Evolutionary conservation across 768 basidiomycete genomes (phyloP).

Genomic region (Amanita polypyramis): DNA sequence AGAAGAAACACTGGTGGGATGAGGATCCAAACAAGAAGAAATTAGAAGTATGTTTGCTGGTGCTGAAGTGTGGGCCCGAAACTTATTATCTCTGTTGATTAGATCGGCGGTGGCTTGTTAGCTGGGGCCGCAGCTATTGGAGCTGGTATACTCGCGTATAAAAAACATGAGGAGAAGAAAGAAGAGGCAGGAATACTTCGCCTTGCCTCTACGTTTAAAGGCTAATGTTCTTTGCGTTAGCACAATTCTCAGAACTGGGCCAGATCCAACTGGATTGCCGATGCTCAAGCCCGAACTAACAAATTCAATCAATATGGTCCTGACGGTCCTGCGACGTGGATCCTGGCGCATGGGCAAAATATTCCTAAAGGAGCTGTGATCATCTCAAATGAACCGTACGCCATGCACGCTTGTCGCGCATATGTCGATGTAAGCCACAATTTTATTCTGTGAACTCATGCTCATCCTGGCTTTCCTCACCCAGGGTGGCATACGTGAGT

Average conservation of each 20-base stretch:
- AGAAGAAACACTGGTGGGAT: conserved; percentile 46
- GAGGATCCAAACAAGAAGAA: conserved; percentile 45
- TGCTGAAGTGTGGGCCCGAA: not conserved
- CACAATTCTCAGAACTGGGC: conserved; percentile 42
- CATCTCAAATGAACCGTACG: conserved; percentile 43
- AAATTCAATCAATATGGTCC: conserved; percentile 34
- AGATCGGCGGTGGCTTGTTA: conserved; percentile 59
- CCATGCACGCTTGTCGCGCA: conserved; percentile 48
- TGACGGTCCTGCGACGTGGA: conserved; percentile 46
- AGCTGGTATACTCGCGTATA: conserved; percentile 40
- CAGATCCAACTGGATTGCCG: conserved; percentile 40
- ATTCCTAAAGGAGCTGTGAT: conserved; percentile 50
- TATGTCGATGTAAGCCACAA: conserved; percentile 39
- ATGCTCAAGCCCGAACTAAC: conserved; percentile 43
- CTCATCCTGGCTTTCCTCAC: conserved; percentile 3
- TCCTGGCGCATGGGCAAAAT: conserved; percentile 44
- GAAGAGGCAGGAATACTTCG: conserved; percentile 34
- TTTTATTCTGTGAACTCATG: not conserved
- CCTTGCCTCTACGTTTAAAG: not conserved
- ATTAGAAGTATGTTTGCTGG: conserved; percentile 32
- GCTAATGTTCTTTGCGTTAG: conserved; percentile 19
- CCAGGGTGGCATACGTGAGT: conserved; percentile 45
- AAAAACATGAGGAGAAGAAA: conserved; percentile 43
- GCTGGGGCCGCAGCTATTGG: conserved; percentile 43
- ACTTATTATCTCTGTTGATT: conserved; percentile 7